Conservation (phyloP, 2,329 filamentous ascomycete species). For the Pseudogymnoascus sp. region DNA sequence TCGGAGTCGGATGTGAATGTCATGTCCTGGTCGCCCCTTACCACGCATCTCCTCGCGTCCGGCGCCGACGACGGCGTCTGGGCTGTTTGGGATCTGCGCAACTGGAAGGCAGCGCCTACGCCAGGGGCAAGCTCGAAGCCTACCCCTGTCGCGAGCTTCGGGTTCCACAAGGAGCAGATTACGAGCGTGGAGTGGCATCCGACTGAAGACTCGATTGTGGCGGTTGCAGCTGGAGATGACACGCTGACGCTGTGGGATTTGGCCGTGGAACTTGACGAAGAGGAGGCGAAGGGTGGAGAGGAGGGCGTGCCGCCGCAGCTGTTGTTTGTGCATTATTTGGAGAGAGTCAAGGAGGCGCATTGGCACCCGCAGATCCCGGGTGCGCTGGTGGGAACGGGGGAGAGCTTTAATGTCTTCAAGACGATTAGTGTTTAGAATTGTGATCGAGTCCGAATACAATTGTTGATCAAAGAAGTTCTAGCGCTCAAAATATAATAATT, state of each 20-base stretch:
- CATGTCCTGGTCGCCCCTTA: slow-evolving; percentile 87
- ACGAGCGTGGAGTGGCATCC: slow-evolving; percentile 97
- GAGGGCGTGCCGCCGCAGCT: slow-evolving; percentile 86
- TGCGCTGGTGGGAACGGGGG: slow-evolving; percentile 79
- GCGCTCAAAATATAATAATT: background rate
- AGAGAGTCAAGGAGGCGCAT: slow-evolving; percentile 89
- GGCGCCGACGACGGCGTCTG: slow-evolving; percentile 90
- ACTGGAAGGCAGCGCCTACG: slow-evolving; percentile 68
- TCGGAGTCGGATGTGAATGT: slow-evolving; percentile 88
- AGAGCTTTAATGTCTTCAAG: slow-evolving; percentile 77
- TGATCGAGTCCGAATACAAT: background rate
- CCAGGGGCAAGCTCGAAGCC: slow-evolving; percentile 44
- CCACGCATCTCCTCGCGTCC: slow-evolving; percentile 79
- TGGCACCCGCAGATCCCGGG: slow-evolving; percentile 97
- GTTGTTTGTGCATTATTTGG: slow-evolving; percentile 93
- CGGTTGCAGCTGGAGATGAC: slow-evolving; percentile 85
- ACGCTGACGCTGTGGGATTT: slow-evolving; percentile 95
- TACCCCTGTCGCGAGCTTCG: slow-evolving; percentile 82
- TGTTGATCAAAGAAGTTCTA: background rate
- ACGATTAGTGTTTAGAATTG: slow-evolving; percentile 64
- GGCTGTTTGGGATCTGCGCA: slow-evolving; percentile 91
- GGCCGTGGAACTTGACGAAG: slow-evolving; percentile 91
- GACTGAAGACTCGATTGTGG: slow-evolving; percentile 90
- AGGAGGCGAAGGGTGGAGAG: slow-evolving; percentile 83
- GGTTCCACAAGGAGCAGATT: slow-evolving; percentile 94